Base-by-base conservation (phyloP, 108 stramenopile genomes). In the Aurantiochytrium sp. region DNA sequence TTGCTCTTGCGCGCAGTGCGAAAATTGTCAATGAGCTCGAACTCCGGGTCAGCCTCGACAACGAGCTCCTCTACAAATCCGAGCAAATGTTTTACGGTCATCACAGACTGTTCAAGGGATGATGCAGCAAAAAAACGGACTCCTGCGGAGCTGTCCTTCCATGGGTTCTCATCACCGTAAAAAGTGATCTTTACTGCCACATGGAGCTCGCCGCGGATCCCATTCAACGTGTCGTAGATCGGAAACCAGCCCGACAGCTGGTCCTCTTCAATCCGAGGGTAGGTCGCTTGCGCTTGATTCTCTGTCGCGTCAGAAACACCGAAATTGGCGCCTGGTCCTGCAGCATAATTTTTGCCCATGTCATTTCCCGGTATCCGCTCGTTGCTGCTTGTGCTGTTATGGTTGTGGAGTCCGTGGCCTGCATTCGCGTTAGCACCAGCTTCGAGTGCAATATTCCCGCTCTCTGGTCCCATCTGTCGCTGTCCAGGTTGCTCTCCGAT, bases 41-140 rank as follows among this genome's bases (percentile, higher is more conserved):
- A 98, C 93, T 98, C 97, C 19, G 97, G 97, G 93, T 99, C 98
- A 55, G 97, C 96, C 35, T 97, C 97, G n/a, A 98, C 98, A 5
- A 98, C 96, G 49, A 99, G 91, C 88, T 98, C 98, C 89, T 98
- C 98, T 43, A 99, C 98, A 60, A 98, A 97, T 1, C 98, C 98
- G 93, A 97, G 95, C 6, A 98, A 93, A 89, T 96, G 95, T 10
- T 93, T 51, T 0, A 97, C 92, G n/a, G 87, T 89, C 72, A 94
- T 97, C 42, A 94, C 90, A n/a, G 69, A 55, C n/a, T 94, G 94
- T 89, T 97, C 97, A 21, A 98, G 90, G 12, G 92, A 92, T 18
- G 96, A 97, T 72, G 97, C 95, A 10, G 97, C 96, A 83, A 98
- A 97, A 44, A 99, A 91, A 60, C 96, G 97, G 25, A 99, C 97